phyloP scores from a whole-genome alignment of 768 basidiomycete genomes.

The Cantharellus anzutake region DNA sequence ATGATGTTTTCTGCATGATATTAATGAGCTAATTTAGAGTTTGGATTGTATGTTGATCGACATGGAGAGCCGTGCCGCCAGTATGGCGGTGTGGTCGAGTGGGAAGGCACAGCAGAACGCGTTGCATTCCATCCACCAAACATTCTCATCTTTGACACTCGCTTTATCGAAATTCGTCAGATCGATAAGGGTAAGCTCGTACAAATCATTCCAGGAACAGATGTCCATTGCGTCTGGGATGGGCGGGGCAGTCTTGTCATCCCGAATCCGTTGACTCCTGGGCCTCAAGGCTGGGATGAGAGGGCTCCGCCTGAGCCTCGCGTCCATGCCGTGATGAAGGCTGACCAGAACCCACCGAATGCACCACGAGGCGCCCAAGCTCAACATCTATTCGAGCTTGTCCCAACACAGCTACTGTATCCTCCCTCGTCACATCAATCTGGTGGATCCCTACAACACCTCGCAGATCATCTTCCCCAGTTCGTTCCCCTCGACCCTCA shows the following conservation, averaged over 20 bases:
- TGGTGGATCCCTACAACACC: not conserved
- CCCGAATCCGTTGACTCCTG: constrained; percentile 19
- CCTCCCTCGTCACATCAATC: not conserved
- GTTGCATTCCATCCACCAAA: constrained; percentile 83
- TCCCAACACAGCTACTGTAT: constrained; percentile 55
- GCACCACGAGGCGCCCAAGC: constrained; percentile 6
- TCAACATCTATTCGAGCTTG: constrained; percentile 19
- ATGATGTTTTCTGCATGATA: not conserved
- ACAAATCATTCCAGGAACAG: constrained; percentile 66
- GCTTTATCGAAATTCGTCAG: constrained; percentile 82
- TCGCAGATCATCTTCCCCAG: not conserved
- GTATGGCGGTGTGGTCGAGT: constrained; percentile 56
- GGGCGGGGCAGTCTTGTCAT: constrained; percentile 33
- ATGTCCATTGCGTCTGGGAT: constrained; percentile 81
- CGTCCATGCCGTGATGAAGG: constrained; percentile 75
- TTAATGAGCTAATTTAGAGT: constrained; percentile 30
- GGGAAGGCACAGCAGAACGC: constrained; percentile 82
- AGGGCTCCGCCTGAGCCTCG: constrained; percentile 55
- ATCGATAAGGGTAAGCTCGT: constrained; percentile 59
- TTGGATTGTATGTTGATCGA: constrained; percentile 81
- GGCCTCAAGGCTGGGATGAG: constrained; percentile 28
- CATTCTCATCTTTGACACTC: constrained; percentile 68
- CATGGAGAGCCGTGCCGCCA: constrained; percentile 70
- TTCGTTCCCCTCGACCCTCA: not conserved
- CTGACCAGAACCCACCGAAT: constrained; percentile 21